Base-by-base conservation (phyloP, 2,329 filamentous ascomycete species). In the Dissoconium aciculare region DNA sequence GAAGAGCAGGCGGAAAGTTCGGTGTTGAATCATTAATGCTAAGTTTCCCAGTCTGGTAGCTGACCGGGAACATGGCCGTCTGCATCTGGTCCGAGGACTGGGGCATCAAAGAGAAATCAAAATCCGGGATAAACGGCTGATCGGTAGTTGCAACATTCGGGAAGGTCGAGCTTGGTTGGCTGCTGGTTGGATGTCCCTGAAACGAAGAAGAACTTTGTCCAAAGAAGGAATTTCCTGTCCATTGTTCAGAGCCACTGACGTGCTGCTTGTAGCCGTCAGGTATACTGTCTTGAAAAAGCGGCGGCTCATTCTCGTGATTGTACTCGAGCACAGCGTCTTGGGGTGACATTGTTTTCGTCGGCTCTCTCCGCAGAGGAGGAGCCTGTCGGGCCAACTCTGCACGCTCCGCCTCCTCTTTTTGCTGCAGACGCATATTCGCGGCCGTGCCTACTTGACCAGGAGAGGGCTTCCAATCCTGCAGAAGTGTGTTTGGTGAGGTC, bases 261-360 rank as follows among this genome's bases (percentile, higher is more conserved):
- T 53, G 45, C 35, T 44, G 43, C 38, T 48, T 43, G 38, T 55
- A 55, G 13, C 52, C 52, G 15, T 42, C 37, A 24, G 52, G 52
- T 24, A 54, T 42, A 27, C 37, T 45, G 28, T 71, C 67, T 44
- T 79, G 70, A 50, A 93, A 92, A 12, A 93, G 59, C 9, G 81
- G 74, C 11, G 77, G 74, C 3, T 85, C 79, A 0, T 64, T 56
- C 23, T 89, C 82, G 11, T 40, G 37, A 38, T 77, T 71, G 51
- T 85, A 93, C 37, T 94, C 85, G 29, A 94, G 59, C 36, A 92
- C 59, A 1, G 85, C 81, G 47, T 95, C 87, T 58, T 92, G 91
- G 14, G 87, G 89, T 2, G 87, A 95, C 27, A 98, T 93, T 0
- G 87, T 93, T 55, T 82, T 81, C 2, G 72, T 66, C 26, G 59